Evolutionary conservation across 768 basidiomycete species (phyloP), one percentile per base, ranked within the genome.

Genomic region (Boletus reticuloceps): DNA sequence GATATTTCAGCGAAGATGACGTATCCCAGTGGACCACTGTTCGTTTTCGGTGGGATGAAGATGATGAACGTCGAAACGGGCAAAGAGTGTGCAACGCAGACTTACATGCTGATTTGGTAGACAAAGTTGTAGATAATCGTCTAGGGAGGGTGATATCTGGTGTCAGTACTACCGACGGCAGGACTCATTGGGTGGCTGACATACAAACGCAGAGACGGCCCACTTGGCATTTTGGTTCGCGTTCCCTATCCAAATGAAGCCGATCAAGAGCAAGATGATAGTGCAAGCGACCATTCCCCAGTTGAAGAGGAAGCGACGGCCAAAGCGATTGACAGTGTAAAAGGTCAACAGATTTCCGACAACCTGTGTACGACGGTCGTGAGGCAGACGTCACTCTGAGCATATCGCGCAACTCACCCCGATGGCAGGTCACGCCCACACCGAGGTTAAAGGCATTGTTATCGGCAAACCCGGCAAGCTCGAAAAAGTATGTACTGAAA

Each of bases 401-500:
- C 1, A 38, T 19, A 19, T 36, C 5, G 38, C 0, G 7, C 0
- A 48, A 50, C 50, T 40, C 34, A 70, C 67, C 4, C 67, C 67
- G 7, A 70, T 64, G n/a, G 66, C 69, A n/a, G 0, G 58, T 64
- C 32, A 69, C 52, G 6, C 68, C 66, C 19, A 69, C 39, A 12
- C 70, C 69, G 6, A 74, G 66, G 50, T 71, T 60, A 50, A 74
- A 74, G 1, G 72, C 70, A 1, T 67, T 64, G 50, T 40, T 48
- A 13, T 56, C 41, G 5, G 60, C 51, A 47, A 73, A 72, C 25
- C 72, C 69, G 14, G 72, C 64, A 36, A 74, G 72, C 54, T 73
- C 69, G 37, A 73, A 72, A 56, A 73, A 72, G 64, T 73, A 74
- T 45, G 64, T 65, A 14, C 67, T 65, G 47, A 47, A 69, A n/a